Evolutionary conservation across 2,329 filamentous ascomycete species (phyloP).

Genomic region (Alternaria ethzedia): DNA sequence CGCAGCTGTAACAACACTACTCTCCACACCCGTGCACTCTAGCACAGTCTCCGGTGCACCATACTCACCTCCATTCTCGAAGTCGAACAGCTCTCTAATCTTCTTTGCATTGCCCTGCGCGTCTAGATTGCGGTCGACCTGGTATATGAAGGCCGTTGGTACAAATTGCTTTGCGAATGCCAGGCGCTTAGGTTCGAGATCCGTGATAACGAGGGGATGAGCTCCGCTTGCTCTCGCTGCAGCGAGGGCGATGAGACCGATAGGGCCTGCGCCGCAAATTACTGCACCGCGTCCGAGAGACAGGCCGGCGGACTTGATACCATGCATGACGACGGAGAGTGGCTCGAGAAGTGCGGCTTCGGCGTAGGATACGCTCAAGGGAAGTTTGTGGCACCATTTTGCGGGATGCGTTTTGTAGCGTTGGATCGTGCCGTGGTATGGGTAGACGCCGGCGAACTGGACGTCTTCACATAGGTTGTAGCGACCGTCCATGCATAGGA

Average conservation of each 20-base stretch:
- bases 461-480: conserved; percentile 71
- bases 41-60: conserved; percentile 64
- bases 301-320: conserved; percentile 61
- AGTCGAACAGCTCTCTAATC: conserved; percentile 62
- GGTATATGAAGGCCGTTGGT: conserved; percentile 62
- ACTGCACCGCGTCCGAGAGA: conserved; percentile 62
- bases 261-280: conserved; percentile 66
- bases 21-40: conserved; percentile 72
- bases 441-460: conserved; percentile 67
- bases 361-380: conserved; percentile 62
- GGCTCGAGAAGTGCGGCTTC: conserved; percentile 70
- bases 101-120: conserved; percentile 58
- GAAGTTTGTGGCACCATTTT: conserved; percentile 59
- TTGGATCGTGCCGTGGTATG: conserved; percentile 66
- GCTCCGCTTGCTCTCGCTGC: conserved; percentile 68
- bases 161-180: conserved; percentile 65
- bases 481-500: conserved; percentile 64
- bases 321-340: conserved; percentile 67
- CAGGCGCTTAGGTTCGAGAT: conserved; percentile 63
- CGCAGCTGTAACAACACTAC: conserved; percentile 65
- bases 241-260: conserved; percentile 67
- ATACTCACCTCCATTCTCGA: conserved; percentile 56
- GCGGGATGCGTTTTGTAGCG: conserved; percentile 68
- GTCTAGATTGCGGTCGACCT: conserved; percentile 55
- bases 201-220: conserved; percentile 68